Evolutionary conservation across 352 stramenopile species (phyloP), one percentile per base, ranked within the genome.

Genomic region (Pythium periplocum): DNA sequence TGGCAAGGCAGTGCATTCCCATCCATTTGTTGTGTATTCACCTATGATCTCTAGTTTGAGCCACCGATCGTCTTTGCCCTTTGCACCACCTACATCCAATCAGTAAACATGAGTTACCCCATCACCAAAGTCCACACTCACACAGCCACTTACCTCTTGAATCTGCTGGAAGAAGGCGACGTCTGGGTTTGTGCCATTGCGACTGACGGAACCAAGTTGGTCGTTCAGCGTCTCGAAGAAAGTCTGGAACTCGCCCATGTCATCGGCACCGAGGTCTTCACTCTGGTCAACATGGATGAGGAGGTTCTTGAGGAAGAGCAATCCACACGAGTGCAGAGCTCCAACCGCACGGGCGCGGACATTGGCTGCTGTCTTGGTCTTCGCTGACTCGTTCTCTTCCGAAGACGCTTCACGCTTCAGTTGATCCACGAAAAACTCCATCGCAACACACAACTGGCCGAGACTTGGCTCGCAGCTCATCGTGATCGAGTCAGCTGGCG

Each of bases 251-350:
- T 86, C 75, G 17, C 69, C 48, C 32, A 55, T 56, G 12, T 86
- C 72, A 11, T 64, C 60, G 38, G 70, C 66, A 4, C 45, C 31
- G 12, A 68, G 49, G 37, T 74, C 64, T 39, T 80, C 78, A 26
- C 17, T 26, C 49, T 76, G 71, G 49, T 86, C 72, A 8, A 55
- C 48, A 58, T 83, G 71, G 5, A 89, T 57, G 45, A 83, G 42
- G 61, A 71, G 83, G 5, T 75, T 89, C 59, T 89, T 81, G 36
- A 89, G 47, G 43, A 89, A 84, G 5, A 89, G 72, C 55, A 89
- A 41, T 4, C 58, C 72, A 38, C 73, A 78, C 5, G 64, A 58
- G 17, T 89, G 60, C n/a, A 87, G 63, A 0, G 64, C 64, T 44
- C 75, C 86, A n/a, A 47, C 61, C 26, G 46, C 49, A 10, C 51